A percentile compares a stretch with the other conserved stretches of the same genome.
Evolutionary conservation across 768 basidiomycete species (phyloP).

Genomic region (Hysterangium stoloniferum): DNA sequence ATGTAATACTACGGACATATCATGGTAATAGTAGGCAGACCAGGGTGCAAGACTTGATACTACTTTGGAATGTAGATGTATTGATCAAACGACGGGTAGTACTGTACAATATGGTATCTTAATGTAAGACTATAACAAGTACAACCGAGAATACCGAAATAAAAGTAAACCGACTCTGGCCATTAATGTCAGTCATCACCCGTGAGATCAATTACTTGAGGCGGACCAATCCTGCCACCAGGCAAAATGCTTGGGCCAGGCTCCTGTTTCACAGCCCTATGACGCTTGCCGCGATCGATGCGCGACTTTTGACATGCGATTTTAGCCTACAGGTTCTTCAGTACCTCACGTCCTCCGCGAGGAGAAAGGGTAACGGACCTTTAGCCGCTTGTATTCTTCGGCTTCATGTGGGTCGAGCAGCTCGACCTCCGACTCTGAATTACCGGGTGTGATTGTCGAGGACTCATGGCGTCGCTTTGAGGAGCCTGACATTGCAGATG

Average conservation of each 20-base stretch:
- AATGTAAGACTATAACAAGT: not conserved
- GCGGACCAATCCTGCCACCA: not conserved
- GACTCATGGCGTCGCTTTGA: not conserved
- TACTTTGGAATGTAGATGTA: not conserved
- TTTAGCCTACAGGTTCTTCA: not conserved
- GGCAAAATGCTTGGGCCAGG: not conserved
- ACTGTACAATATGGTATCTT: not conserved
- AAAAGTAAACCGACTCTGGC: no score
- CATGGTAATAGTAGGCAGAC: not conserved
- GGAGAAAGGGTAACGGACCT: not conserved
- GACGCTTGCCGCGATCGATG: not conserved
- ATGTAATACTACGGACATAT: not conserved
- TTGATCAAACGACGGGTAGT: no score
- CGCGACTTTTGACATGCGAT: not conserved
- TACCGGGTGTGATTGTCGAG: not conserved
- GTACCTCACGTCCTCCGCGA: no score
- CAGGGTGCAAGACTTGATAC: not conserved
- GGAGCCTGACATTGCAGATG: not conserved
- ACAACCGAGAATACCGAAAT: not conserved
- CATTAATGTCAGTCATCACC: slow-evolving; percentile 4
- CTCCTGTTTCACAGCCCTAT: slow-evolving; percentile 3
- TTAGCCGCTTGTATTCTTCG: not conserved
- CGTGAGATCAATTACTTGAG: slow-evolving; percentile 1
- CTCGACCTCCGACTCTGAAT: not conserved
- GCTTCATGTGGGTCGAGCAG: not conserved